Conservation (phyloP, 108 stramenopile species). For the Bacterosira constricta region DNA sequence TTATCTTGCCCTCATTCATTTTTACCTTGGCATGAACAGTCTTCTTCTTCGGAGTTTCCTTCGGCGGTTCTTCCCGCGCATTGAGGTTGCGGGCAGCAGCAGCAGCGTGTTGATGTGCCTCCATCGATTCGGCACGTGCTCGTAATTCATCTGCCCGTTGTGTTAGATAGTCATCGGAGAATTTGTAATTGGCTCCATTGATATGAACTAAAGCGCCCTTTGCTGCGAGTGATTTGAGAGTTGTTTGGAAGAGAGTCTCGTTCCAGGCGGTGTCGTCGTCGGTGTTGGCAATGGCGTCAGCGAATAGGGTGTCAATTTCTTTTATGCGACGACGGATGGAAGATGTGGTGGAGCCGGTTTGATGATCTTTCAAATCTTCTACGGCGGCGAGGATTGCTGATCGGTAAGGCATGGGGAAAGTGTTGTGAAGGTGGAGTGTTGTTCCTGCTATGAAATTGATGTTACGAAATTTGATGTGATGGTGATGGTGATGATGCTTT, state of each 20-base stretch:
- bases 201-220: slow-evolving; percentile 24
- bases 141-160: slow-evolving; percentile 18
- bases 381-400: slow-evolving; percentile 46
- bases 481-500: too few species aligned
- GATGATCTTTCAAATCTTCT: slow-evolving; percentile 36
- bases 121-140: slow-evolving; percentile 15
- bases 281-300: not conserved
- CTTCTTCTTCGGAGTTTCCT: slow-evolving; percentile 28
- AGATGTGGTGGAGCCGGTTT: slow-evolving; percentile 37
- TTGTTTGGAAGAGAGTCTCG: slow-evolving; percentile 35
- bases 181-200: slow-evolving; percentile 43
- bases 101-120: not conserved
- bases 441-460: too few species aligned
- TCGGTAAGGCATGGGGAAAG: slow-evolving; percentile 49
- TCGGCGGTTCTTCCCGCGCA: slow-evolving; percentile 32
- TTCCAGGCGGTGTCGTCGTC: slow-evolving; percentile 23
- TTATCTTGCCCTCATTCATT: slow-evolving; percentile 39
- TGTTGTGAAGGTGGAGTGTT: too few species aligned
- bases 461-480: too few species aligned
- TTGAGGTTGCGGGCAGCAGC: not conserved
- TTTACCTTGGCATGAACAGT: slow-evolving; percentile 44
- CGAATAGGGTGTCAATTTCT: not conserved
- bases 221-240: slow-evolving; percentile 36
- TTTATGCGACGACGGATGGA: slow-evolving; percentile 35
- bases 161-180: slow-evolving; percentile 24